Base-by-base conservation (phyloP, 75 land plant genomes). In the Adiantum capillusveneris region DNA sequence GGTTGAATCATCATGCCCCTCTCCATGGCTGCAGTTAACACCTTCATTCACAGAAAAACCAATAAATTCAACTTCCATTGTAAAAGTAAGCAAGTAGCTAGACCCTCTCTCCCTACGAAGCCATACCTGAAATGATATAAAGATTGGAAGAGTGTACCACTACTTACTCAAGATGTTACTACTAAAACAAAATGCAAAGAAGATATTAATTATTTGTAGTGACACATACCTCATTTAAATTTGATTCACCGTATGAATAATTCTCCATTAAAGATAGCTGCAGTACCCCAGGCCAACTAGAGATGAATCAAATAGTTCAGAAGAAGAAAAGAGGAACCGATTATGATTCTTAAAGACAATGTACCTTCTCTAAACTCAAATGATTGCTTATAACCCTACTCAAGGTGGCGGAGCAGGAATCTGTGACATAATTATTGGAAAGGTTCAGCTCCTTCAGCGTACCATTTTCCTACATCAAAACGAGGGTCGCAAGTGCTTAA, bases 231-330 rank as follows among this genome's bases (percentile, higher is more conserved):
- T 54, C 69, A 16, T 37, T 60, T 41, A 71, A 28, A 50, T 71
- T 65, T 13, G 26, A 51, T 58, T 65, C 69, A 41, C 74, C 62
- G 49, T 58, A 71, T 17, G 74, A 65, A 45, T 57, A 71, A 65
- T 71, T 71, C 25, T 62, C 74, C 70, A 24, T 71, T 27, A 71
- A 42, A 53, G 74, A 71, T 22, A 71, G 9, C 74, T 71, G 74
- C 54, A 58, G 31, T 20, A 29, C n/a, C 16, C 28, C 9, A 31
- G 60, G 6, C 7, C 37, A 34, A 29, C 6, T 16, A 24, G 16
- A 16, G 22, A 55, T 24, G 43, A 1, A 17, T 19, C 11, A 11
- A 39, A 31, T 29, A 17, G 37, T 6, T 19, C 16, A 14, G 22
- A 24, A 12, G 2, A 2, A 30, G 1, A 58, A 58, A 25, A 28